A percentile compares a stretch with the other conserved stretches of the same genome.
Evolutionary conservation across 2,329 filamentous ascomycete genomes (phyloP).

Genomic region (Alternaria arbusti): DNA sequence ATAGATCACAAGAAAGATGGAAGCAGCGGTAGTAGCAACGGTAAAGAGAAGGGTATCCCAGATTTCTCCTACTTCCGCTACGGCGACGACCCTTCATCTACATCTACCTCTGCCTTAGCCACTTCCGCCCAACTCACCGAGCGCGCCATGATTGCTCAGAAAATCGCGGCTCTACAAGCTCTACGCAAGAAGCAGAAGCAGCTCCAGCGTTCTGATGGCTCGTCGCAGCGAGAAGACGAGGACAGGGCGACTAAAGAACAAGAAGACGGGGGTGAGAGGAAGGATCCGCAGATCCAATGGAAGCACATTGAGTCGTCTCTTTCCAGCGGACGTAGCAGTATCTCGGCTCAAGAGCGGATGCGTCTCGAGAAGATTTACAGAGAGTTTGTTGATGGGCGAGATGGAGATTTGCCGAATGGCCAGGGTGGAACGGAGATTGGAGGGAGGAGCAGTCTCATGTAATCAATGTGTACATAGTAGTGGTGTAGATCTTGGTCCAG

Average conservation of each 20-base stretch:
- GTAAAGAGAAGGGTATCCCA: slow-evolving; percentile 36
- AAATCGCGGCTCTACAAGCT: slow-evolving; percentile 79
- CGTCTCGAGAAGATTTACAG: slow-evolving; percentile 82
- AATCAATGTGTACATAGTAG: background rate
- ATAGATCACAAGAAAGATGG: slow-evolving; percentile 38
- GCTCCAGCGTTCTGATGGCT: slow-evolving; percentile 34
- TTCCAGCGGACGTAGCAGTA: slow-evolving; percentile 78
- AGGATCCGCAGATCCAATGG: slow-evolving; percentile 85
- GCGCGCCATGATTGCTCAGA: slow-evolving; percentile 78
- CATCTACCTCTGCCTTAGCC: slow-evolving; percentile 44
- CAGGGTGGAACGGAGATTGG: slow-evolving; percentile 92
- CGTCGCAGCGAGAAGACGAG: slow-evolving; percentile 22
- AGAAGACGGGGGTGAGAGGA: slow-evolving; percentile 49
- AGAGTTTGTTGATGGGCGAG: slow-evolving; percentile 91
- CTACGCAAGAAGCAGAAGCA: slow-evolving; percentile 69
- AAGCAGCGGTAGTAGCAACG: slow-evolving; percentile 12
- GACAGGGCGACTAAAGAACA: slow-evolving; percentile 16
- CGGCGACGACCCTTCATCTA: slow-evolving; percentile 59
- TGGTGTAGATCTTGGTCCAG: background rate
- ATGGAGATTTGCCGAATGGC: slow-evolving; percentile 93
- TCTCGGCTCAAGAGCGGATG: slow-evolving; percentile 76
- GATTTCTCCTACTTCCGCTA: slow-evolving; percentile 75
- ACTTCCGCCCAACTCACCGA: slow-evolving; percentile 70
- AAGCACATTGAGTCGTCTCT: slow-evolving; percentile 81
- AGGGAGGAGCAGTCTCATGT: slow-evolving; percentile 93